Evolutionary conservation across 257 asterid genomes (phyloP).

Genomic region (Przewalskia tangutica): DNA sequence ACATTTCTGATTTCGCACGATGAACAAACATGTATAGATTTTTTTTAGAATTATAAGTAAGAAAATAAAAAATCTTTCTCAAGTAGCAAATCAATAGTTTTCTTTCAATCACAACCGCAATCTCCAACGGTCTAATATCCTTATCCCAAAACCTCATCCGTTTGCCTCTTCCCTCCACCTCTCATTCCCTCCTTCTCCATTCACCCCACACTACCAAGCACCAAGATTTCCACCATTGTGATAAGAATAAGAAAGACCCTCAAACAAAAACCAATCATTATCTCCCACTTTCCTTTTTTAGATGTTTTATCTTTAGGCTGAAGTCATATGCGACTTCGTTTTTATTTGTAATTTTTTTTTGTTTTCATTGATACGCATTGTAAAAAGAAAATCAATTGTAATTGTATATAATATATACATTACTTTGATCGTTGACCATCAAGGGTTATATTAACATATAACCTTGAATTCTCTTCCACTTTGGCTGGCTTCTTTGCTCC

Average conservation of each 20-base stretch:
- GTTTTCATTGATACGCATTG: no score
- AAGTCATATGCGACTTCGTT: no score
- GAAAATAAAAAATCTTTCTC: background rate
- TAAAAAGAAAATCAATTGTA: no score
- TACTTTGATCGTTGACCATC: no score
- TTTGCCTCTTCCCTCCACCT: slow-evolving; percentile 49
- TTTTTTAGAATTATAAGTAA: background rate
- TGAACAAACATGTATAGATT: no score
- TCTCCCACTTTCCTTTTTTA: slow-evolving; percentile 18
- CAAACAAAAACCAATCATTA: slow-evolving; percentile 7
- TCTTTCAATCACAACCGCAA: slow-evolving; percentile 16
- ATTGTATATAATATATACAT: no score
- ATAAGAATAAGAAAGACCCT: slow-evolving; percentile 19
- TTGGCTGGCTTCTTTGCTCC: slow-evolving; percentile 13
- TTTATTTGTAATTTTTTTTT: no score
- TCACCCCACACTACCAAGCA: slow-evolving; percentile 31
- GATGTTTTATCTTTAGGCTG: no score
- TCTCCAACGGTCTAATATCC: slow-evolving; percentile 43
- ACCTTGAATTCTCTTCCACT: slow-evolving; percentile 3
- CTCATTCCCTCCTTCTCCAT: slow-evolving; percentile 33
- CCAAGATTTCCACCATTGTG: slow-evolving; percentile 18
- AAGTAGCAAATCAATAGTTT: background rate
- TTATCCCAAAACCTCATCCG: slow-evolving; percentile 83
- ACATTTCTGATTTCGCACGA: background rate
- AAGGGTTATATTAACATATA: no score